Evolutionary conservation across 2,329 filamentous ascomycete genomes (phyloP), one percentile per base, ranked within the genome.

Genomic region (Hirsutella thompsonii): DNA sequence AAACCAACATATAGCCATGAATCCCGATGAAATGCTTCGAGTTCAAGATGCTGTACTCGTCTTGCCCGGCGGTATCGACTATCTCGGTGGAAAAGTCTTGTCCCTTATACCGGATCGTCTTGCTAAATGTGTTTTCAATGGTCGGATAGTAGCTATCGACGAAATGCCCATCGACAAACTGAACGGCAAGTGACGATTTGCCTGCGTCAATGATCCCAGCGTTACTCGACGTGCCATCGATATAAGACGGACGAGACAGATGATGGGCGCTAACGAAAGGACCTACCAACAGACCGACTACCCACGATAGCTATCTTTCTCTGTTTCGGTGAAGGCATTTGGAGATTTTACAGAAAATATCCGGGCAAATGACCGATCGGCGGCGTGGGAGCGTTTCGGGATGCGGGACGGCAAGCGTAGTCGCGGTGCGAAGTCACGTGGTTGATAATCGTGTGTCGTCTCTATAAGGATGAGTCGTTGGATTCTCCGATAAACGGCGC

Each of bases 1-100:
- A 98, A 38, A 95, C 90, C 45, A 98, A 82, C 76, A 98, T 88
- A 63, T 96, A 98, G 43, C 92, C 92, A 68, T 98, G 92, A 51
- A 96, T 96, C 47, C 92, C 92, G 60, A 98, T 96, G 56, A 96
- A 96, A 61, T 96, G 90, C 68, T 96, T 96, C 47, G 86, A 94
- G 64, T 95, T 96, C 46, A 98, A 72, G 49, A 96, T 95, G 58
- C 86, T 94, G 70, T 98, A 98, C 65, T 98, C 92, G 69, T 98
- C 92, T 82, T 94, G 89, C 45, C 92, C 92, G 40, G 92, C 92
- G 21, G 92, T 98, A 60, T 98, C 92, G 60, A 98, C 92, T 55
- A 98, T 96, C 67, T 98, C 92, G 11, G 89, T 94, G 39, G 85
- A 80, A 63, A 81, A 98, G 50, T 96, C 92, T 62, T 95, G 87